Percentiles rank a stretch among this genome's conserved stretches.
Conservation (phyloP, 805 yeast species). For the Saccharomycopsis lassenensis region DNA sequence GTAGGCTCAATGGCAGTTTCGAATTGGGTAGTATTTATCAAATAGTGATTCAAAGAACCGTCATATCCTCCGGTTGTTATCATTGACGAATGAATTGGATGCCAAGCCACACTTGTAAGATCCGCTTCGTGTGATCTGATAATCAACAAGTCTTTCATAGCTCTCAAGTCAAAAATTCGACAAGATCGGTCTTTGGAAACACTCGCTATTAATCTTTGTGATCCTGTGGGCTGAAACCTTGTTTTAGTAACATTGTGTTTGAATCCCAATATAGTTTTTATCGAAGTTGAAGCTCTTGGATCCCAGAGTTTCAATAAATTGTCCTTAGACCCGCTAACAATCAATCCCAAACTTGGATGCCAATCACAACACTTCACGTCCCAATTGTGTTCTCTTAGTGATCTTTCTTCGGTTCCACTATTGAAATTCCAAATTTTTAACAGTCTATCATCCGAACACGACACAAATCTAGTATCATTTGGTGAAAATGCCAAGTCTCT, state of each 20-base stretch:
- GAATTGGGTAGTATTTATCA: slow-evolving; percentile 35
- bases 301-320: slow-evolving; percentile 93
- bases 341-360: slow-evolving; percentile 82
- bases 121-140: slow-evolving; percentile 78
- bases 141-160: slow-evolving; percentile 65
- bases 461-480: slow-evolving; percentile 82
- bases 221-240: slow-evolving; percentile 75
- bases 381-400: slow-evolving; percentile 92
- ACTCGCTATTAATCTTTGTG: slow-evolving; percentile 63
- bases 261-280: slow-evolving; percentile 79
- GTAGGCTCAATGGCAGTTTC: slow-evolving; percentile 21
- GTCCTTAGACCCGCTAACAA: slow-evolving; percentile 92
- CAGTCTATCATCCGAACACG: slow-evolving; percentile 86
- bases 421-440: slow-evolving; percentile 92
- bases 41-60: slow-evolving; percentile 75
- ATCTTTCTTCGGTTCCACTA: slow-evolving; percentile 72
- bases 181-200: slow-evolving; percentile 84
- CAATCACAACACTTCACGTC: slow-evolving; percentile 96
- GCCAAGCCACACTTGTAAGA: slow-evolving; percentile 81
- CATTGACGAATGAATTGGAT: slow-evolving; percentile 73
- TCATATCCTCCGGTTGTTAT: slow-evolving; percentile 81
- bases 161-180: slow-evolving; percentile 77
- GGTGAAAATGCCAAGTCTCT: slow-evolving; percentile 87
- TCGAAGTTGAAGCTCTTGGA: slow-evolving; percentile 67
- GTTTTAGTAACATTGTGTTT: slow-evolving; percentile 89